Base-by-base conservation (phyloP, 495 filamentous ascomycete species). In the Geoglossum glabrum region DNA sequence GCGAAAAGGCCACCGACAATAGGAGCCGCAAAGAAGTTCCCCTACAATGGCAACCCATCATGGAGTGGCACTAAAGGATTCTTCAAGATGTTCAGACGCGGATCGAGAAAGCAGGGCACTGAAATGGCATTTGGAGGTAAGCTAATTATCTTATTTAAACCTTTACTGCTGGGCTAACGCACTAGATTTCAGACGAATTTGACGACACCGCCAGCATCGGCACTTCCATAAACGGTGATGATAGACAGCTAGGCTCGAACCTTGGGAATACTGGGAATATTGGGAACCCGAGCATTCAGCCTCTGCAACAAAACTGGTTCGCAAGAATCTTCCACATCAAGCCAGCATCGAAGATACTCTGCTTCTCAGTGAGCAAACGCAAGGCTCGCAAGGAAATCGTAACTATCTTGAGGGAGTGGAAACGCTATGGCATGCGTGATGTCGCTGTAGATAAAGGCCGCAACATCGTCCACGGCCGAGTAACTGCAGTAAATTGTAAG, bases 301-400 rank as follows among this genome's bases (percentile, higher is more conserved):
- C 77, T 19, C 73, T 79, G 3, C 77, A 80, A 49, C 79, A 83
- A 59, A 92, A 84, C 59, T 95, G 89, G 88, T 75, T 98, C 52
- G 80, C 84, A 34, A 83, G 85, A 17, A 79, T 97, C 23, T 84
- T 98, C 70, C 80, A 87, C 51, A 83, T 96, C 67, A 95, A 92
- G 64, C 90, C 92, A 0, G 83, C 83, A 0, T 79, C 72, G 28
- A 76, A 77, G 55, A 74, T 82, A 9, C 65, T 96, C 11, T 88
- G 87, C 65, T 83, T 97, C 62, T 75, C 76, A 6, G 73, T 85
- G 23, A 75, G 80, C 1, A 83, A 81, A 54, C 69, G 77, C 23
- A 80, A 80, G 56, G 82, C 82, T 21, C 79, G 87, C 34, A 83
- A 82, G 61, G 87, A 93, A 59, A 71, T 94, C 4, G 76, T 80